Base-by-base conservation (phyloP, 75 land plant species). In the Cupressus sempervirens region DNA sequence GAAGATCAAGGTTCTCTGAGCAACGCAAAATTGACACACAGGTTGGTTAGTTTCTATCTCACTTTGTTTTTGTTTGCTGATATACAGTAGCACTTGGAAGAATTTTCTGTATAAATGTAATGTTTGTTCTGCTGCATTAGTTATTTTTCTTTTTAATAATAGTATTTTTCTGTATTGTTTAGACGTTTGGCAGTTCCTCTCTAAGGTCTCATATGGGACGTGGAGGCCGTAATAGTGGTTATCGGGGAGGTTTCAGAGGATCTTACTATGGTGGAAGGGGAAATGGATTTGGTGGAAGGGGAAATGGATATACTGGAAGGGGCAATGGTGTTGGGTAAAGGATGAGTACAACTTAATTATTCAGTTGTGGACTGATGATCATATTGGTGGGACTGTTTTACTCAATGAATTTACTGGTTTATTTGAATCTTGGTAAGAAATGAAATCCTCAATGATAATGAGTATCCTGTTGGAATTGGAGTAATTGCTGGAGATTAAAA, bases 21-120 rank as follows among this genome's bases (percentile, higher is more conserved):
- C 92, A 91, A 56, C 84, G 90, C 48, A 91, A 91, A 79, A 87
- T 91, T 65, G 90, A 91, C 73, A 87, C 92, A 35, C 91, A 91
- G 91, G 92, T 91, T 70, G 52, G 12, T 73, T 6, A 72, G 50
- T 85, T 32, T 85, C 50, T n/a, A 35, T 18, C 30, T 8, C 36
- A 7, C 9, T 7, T 54, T 35, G 29, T 32, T 41, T 30, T 14
- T n/a, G 20, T 48, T 76, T 76, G 14, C 40, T 82, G 83, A 13
- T 82, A 32, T 82, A 18, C 8, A 82, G 1, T 82, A 52, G 56
- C 36, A 4, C 50, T 82, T 48, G 11, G 13, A 48, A 14, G 34
- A 34, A 14, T 30, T 30, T 30, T 82, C 80, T 0, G 7, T 40
- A 23, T 40, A 76, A 15, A 0, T 38, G 20, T 5, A 76, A 38